Conservation (phyloP, 768 basidiomycete species). For the Leucosporidium scottii region DNA sequence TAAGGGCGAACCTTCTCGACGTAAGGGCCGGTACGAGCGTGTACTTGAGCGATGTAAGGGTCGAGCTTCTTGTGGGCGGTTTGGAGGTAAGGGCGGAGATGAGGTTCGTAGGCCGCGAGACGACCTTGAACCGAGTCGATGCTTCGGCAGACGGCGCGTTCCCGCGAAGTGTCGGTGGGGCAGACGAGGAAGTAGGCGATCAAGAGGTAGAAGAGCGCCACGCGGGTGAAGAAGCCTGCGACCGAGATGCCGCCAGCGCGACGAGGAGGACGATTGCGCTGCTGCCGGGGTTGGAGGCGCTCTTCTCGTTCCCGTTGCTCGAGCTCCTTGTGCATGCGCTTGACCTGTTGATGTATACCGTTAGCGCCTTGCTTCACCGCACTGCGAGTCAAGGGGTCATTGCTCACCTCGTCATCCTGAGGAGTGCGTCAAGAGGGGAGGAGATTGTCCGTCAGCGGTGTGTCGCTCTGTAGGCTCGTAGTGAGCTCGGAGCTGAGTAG, state of each 20-base stretch:
- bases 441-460: background rate
- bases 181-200: conserved; percentile 33
- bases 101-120: conserved; percentile 13
- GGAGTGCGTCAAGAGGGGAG: no score
- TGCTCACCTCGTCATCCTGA: background rate
- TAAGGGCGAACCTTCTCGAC: conserved; percentile 10
- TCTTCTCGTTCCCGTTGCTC: background rate
- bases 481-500: background rate
- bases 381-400: background rate
- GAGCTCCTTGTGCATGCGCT: conserved; percentile 18
- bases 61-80: conserved; percentile 9
- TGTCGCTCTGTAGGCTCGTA: background rate
- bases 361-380: background rate
- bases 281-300: background rate
- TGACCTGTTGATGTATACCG: conserved; percentile 7
- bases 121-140: conserved; percentile 6
- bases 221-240: conserved; percentile 24
- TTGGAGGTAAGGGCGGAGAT: conserved; percentile 17
- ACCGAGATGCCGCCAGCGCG: conserved; percentile 6
- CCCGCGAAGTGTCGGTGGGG: conserved; percentile 12
- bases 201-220: conserved; percentile 25
- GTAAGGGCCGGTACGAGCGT: conserved; percentile 12
- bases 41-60: conserved; percentile 14
- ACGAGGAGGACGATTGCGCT: background rate
- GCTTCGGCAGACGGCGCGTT: conserved; percentile 24